Evolutionary conservation across 2,329 filamentous ascomycete species (phyloP).

Genomic region (Pseudogymnoascus pannorum): DNA sequence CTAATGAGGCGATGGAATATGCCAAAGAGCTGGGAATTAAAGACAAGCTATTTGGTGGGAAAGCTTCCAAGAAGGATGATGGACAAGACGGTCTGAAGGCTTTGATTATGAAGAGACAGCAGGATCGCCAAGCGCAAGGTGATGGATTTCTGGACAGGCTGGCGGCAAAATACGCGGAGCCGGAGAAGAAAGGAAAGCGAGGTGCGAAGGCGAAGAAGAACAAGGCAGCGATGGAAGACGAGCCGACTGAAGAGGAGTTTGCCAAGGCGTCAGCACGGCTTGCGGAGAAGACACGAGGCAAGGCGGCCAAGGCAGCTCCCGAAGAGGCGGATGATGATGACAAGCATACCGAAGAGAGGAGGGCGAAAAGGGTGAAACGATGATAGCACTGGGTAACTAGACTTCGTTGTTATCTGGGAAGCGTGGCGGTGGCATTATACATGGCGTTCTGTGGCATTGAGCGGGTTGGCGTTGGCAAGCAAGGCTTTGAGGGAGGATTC

Average conservation of each 20-base stretch:
- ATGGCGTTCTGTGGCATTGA: neutral
- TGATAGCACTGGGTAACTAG: neutral
- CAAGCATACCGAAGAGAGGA: neutral
- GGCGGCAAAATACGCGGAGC: slow-evolving; percentile 64
- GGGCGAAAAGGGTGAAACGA: neutral
- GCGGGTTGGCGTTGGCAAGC: neutral
- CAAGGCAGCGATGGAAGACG: slow-evolving; percentile 53
- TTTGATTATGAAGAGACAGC: slow-evolving; percentile 65
- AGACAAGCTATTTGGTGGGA: slow-evolving; percentile 56
- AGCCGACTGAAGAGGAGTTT: slow-evolving; percentile 55
- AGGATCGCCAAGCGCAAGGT: slow-evolving; percentile 40
- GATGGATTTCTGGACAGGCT: slow-evolving; percentile 62
- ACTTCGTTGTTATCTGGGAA: neutral
- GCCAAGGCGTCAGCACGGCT: slow-evolving; percentile 48
- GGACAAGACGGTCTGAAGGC: slow-evolving; percentile 57
- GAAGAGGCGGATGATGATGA: neutral
- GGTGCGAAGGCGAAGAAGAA: slow-evolving; percentile 47
- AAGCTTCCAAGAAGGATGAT: slow-evolving; percentile 33
- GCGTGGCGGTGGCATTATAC: neutral
- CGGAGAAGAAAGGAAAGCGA: slow-evolving; percentile 31
- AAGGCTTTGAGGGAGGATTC: neutral
- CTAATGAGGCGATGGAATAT: slow-evolving; percentile 64
- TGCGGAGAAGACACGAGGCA: slow-evolving; percentile 15
- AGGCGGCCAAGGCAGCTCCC: neutral
- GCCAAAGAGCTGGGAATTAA: slow-evolving; percentile 69